Percentiles rank a stretch among this genome's conserved stretches.
Evolutionary conservation across 2,329 filamentous ascomycete species (phyloP).

Genomic region (Penicillium sp.): DNA sequence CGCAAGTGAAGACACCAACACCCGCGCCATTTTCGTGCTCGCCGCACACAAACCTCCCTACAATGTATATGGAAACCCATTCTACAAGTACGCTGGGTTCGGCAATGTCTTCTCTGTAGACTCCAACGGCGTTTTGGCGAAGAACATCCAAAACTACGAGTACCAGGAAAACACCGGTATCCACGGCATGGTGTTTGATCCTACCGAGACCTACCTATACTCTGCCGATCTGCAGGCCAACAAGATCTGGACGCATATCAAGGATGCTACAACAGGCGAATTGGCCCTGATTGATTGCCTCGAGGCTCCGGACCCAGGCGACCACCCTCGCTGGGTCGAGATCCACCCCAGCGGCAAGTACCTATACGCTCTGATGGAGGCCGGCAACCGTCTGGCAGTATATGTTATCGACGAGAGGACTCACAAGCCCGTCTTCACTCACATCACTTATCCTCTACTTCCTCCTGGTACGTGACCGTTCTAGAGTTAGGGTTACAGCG

Average conservation of each 20-base stretch:
- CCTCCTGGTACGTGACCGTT: constrained; percentile 65
- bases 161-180: constrained; percentile 52
- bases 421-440: constrained; percentile 77
- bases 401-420: constrained; percentile 78
- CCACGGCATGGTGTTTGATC: constrained; percentile 56
- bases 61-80: constrained; percentile 86
- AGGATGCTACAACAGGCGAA: constrained; percentile 63
- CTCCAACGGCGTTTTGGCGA: constrained; percentile 45
- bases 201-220: constrained; percentile 51
- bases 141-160: constrained; percentile 52
- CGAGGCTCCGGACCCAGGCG: constrained; percentile 70
- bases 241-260: constrained; percentile 79
- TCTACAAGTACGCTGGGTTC: constrained; percentile 83
- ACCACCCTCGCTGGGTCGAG: constrained; percentile 88
- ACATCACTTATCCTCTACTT: constrained; percentile 76
- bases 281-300: constrained; percentile 74
- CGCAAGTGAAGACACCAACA: constrained; percentile 73
- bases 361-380: constrained; percentile 87
- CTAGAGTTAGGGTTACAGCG: neutral
- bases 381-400: constrained; percentile 81
- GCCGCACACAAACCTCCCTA: constrained; percentile 78
- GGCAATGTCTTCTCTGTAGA: constrained; percentile 69
- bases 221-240: constrained; percentile 56
- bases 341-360: constrained; percentile 79
- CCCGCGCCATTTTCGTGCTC: constrained; percentile 86